Evolutionary conservation across 139 green algal species (phyloP), one percentile per base, ranked within the genome.

Genomic region (Dunaliella primolecta): DNA sequence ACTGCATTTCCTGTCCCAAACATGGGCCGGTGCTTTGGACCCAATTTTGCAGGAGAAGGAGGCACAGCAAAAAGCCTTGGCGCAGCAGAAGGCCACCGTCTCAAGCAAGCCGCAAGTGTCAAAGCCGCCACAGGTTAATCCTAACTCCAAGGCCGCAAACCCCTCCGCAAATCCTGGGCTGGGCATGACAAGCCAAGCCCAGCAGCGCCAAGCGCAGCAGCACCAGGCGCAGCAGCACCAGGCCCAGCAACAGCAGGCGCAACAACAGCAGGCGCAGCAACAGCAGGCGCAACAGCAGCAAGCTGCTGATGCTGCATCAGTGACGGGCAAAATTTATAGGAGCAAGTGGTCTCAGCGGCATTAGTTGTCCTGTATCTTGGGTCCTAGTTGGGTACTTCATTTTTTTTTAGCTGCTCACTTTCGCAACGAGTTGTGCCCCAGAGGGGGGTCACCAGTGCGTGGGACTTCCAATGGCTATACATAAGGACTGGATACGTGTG

Each of bases 321-420:
- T 90, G 75, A 81, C 90, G 37, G 90, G 90, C 0, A 84, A 90
- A 20, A 83, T 93, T 0, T 81, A 92, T 27, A 57, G 85, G 31
- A 83, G 86, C 78, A 89, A 87, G 25, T 93, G 90, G 90, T n/a
- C n/a, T n/a, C n/a, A n/a, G n/a, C n/a, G n/a, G n/a, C n/a, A n/a
- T n/a, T n/a, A n/a, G n/a, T n/a, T n/a, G n/a, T n/a, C n/a, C n/a
- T n/a, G n/a, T n/a, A n/a, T n/a, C n/a, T n/a, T n/a, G n/a, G n/a
- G n/a, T n/a, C n/a, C n/a, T n/a, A n/a, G n/a, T n/a, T n/a, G n/a
- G n/a, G n/a, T n/a, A n/a, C n/a, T n/a, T n/a, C n/a, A n/a, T n/a
- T n/a, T n/a, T n/a, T n/a, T n/a, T n/a, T n/a, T n/a, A n/a, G n/a
- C n/a, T n/a, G n/a, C n/a, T n/a, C n/a, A n/a, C n/a, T n/a, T n/a